Conservation (phyloP, 495 filamentous ascomycete species). For the Peziza echinospora region DNA sequence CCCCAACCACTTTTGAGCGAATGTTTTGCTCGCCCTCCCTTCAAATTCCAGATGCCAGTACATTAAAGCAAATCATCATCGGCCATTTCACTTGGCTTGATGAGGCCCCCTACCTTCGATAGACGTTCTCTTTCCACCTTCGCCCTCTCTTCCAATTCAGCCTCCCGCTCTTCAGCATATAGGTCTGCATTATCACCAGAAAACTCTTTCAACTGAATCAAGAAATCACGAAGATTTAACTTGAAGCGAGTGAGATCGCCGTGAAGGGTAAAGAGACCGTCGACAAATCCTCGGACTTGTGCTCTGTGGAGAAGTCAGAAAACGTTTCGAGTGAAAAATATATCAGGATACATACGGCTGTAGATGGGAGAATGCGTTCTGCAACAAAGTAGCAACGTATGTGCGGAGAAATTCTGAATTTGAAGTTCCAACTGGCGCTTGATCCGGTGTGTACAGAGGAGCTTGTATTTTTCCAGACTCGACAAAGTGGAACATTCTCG, state of each 20-base stretch:
- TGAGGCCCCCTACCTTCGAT: slow-evolving; percentile 75
- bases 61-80: slow-evolving; percentile 66
- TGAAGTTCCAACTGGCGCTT: slow-evolving; percentile 55
- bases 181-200: slow-evolving; percentile 72
- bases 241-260: slow-evolving; percentile 75
- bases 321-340: slow-evolving; percentile 18
- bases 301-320: slow-evolving; percentile 28
- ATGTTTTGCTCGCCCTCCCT: too few species aligned
- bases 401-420: slow-evolving; percentile 78
- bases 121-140: slow-evolving; percentile 64
- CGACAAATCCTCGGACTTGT: slow-evolving; percentile 75
- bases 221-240: slow-evolving; percentile 80
- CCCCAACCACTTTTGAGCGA: too few species aligned
- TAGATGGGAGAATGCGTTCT: slow-evolving; percentile 82
- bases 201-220: slow-evolving; percentile 93
- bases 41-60: too few species aligned
- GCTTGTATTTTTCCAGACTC: slow-evolving; percentile 64
- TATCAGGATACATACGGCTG: slow-evolving; percentile 45
- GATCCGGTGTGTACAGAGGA: slow-evolving; percentile 63
- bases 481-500: slow-evolving; percentile 89
- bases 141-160: slow-evolving; percentile 53
- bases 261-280: slow-evolving; percentile 63
- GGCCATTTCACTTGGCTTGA: slow-evolving; percentile 85
- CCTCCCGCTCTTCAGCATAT: slow-evolving; percentile 86
- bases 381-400: slow-evolving; percentile 67